These are phyloP conservation scores for Coniochaeta pulveracea DNA, from an alignment of 2,329 filamentous ascomycete species.

Conservation along the genomic window DNA sequence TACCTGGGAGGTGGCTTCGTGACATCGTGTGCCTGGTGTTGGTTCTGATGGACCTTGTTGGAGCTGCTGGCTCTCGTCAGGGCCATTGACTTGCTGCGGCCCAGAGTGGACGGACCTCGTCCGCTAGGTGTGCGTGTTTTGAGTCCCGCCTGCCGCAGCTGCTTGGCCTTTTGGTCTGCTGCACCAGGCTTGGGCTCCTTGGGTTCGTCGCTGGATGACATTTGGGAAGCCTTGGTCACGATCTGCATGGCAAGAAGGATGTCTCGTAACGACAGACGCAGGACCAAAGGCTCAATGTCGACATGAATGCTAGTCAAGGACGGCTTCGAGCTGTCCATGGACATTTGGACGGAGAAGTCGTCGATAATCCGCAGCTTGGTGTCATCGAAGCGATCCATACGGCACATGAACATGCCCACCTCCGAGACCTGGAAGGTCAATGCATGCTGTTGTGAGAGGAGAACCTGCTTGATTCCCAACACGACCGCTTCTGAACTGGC, in stretches of 20 bases:
- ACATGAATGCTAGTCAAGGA: constrained; percentile 71
- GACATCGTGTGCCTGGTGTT: constrained; percentile 19
- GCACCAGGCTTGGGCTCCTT: constrained; percentile 26
- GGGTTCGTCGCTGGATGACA: constrained; percentile 58
- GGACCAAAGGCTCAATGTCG: constrained; percentile 80
- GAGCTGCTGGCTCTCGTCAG: constrained; percentile 9
- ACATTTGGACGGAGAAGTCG: constrained; percentile 86
- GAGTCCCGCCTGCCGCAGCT: constrained; percentile 34
- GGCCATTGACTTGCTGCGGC: constrained; percentile 26
- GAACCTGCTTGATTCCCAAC: constrained; percentile 82
- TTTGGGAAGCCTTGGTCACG: constrained; percentile 77
- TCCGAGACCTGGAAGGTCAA: constrained; percentile 88
- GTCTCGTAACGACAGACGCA: constrained; percentile 84
- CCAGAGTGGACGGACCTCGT: constrained; percentile 40
- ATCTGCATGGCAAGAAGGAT: constrained; percentile 92
- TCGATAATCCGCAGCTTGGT: constrained; percentile 86
- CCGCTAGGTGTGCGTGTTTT: constrained; percentile 47
- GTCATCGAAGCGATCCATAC: constrained; percentile 95
- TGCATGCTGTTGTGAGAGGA: constrained; percentile 88
- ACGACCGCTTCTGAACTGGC: constrained; percentile 92
- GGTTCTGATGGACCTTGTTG: constrained; percentile 8
- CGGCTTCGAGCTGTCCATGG: constrained; percentile 58
- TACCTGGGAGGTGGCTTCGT: constrained; percentile 22
- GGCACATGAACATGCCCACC: constrained; percentile 95
- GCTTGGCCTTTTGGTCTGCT: constrained; percentile 45